Percentiles rank a stretch among this genome's conserved stretches.
These are phyloP conservation scores for Trametes villosa DNA, from an alignment of 768 basidiomycete genomes.

Conservation along the genomic window DNA sequence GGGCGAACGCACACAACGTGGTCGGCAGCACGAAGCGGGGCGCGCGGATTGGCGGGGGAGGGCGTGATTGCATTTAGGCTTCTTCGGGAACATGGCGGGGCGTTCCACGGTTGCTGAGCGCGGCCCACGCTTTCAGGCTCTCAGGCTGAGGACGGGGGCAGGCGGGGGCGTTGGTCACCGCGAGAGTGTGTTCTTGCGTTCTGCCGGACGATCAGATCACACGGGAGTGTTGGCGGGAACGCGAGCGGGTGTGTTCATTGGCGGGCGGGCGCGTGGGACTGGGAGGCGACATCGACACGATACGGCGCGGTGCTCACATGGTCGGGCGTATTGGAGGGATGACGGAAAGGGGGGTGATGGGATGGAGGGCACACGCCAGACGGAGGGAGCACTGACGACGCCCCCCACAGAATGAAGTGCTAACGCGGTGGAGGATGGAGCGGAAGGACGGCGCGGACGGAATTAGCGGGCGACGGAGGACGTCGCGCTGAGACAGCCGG, in stretches of 20 bases:
- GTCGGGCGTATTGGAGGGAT: neutral
- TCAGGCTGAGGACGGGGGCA: too few species aligned
- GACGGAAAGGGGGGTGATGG: neutral
- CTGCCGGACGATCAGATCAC: slow-evolving; percentile 13
- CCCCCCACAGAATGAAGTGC: neutral
- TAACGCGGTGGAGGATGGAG: neutral
- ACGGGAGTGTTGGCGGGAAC: slow-evolving; percentile 1
- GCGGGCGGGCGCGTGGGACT: too few species aligned
- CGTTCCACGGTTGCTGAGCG: too few species aligned
- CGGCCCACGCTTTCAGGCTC: too few species aligned
- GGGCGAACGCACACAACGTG: too few species aligned
- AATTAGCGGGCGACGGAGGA: neutral
- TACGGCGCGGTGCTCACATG: slow-evolving; percentile 7
- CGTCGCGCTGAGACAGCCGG: neutral
- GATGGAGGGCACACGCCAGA: neutral
- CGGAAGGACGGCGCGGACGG: neutral
- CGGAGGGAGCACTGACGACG: neutral
- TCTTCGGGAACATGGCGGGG: neutral
- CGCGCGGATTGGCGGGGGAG: slow-evolving; percentile 1
- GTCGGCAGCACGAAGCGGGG: neutral
- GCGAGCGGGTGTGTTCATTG: too few species aligned
- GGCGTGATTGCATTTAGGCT: slow-evolving; percentile 11
- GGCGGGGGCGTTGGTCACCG: neutral
- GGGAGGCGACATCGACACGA: too few species aligned
- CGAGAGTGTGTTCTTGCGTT: neutral